Conservation (phyloP, 805 yeast genomes). For the Tetrapisispora nanseiensis region DNA sequence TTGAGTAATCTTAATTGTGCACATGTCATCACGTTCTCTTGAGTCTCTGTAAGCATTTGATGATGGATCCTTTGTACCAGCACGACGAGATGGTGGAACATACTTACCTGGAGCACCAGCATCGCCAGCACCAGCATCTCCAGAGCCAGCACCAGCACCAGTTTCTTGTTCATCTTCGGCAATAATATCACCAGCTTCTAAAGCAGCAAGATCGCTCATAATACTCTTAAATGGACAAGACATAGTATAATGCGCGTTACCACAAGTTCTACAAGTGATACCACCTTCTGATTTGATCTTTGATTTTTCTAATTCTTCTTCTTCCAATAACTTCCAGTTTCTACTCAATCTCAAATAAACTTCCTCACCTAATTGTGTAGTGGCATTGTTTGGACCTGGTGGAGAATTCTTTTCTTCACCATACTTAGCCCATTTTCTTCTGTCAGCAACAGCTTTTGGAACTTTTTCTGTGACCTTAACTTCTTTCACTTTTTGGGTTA, state of each 20-base stretch:
- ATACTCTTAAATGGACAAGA: slow-evolving; percentile 95
- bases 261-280: slow-evolving; percentile 79
- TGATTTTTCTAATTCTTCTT: slow-evolving; percentile 49
- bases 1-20: slow-evolving; percentile 85
- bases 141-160: slow-evolving; percentile 20
- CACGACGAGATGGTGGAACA: slow-evolving; percentile 50
- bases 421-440: slow-evolving; percentile 81
- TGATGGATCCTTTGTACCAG: slow-evolving; percentile 34
- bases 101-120: slow-evolving; percentile 36
- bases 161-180: slow-evolving; percentile 27
- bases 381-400: slow-evolving; percentile 80
- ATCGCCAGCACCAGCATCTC: slow-evolving; percentile 28
- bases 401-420: slow-evolving; percentile 68
- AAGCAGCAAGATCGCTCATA: slow-evolving; percentile 43
- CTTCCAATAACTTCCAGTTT: slow-evolving; percentile 68
- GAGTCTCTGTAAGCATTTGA: slow-evolving; percentile 34
- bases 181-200: slow-evolving; percentile 26
- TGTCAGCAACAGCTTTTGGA: slow-evolving; percentile 74
- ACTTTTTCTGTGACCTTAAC: slow-evolving; percentile 71
- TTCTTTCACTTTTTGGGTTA: slow-evolving; percentile 77
- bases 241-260: slow-evolving; percentile 86
- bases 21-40: slow-evolving; percentile 69
- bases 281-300: slow-evolving; percentile 31
- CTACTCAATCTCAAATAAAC: slow-evolving; percentile 66
- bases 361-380: slow-evolving; percentile 83